These are phyloP conservation scores for Sparassis latifolia DNA, from an alignment of 1,284 basidiomycete genomes.

Conservation along the genomic window DNA sequence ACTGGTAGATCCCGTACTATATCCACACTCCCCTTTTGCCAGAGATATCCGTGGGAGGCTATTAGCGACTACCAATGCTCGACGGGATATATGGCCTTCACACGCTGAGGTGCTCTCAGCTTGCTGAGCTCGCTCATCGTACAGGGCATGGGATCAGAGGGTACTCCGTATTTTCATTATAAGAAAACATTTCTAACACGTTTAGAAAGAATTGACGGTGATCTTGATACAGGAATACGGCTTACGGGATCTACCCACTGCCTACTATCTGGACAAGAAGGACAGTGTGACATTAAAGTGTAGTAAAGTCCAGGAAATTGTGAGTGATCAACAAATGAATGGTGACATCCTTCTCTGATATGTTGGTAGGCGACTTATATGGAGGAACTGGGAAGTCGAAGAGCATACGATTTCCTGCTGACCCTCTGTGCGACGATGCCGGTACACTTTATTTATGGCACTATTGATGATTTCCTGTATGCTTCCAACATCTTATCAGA, in stretches of 20 bases:
- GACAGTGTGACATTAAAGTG: conserved; percentile 45
- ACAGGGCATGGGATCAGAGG: conserved; percentile 43
- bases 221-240: conserved; percentile 33
- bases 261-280: conserved; percentile 36
- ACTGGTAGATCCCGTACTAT: neutral
- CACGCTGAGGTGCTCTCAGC: conserved; percentile 36
- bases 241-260: conserved; percentile 36
- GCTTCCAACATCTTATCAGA: conserved; percentile 6
- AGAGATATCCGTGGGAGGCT: conserved; percentile 23
- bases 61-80: conserved; percentile 1
- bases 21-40: neutral
- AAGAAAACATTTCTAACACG: conserved; percentile 10
- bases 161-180: conserved; percentile 38
- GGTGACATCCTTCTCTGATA: neutral
- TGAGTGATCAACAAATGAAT: conserved; percentile 5
- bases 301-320: conserved; percentile 34
- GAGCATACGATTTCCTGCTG: conserved; percentile 31
- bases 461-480: conserved; percentile 39
- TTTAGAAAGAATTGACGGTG: neutral
- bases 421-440: conserved; percentile 32
- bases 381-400: conserved; percentile 29
- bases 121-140: conserved; percentile 31
- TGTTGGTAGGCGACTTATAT: conserved; percentile 36
- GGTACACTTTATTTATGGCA: conserved; percentile 45
- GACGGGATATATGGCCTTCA: conserved; percentile 45